A percentile compares a stretch with the other conserved stretches of the same genome.
Conservation (phyloP, 352 stramenopile species). For the Phytopythium aichiense region DNA sequence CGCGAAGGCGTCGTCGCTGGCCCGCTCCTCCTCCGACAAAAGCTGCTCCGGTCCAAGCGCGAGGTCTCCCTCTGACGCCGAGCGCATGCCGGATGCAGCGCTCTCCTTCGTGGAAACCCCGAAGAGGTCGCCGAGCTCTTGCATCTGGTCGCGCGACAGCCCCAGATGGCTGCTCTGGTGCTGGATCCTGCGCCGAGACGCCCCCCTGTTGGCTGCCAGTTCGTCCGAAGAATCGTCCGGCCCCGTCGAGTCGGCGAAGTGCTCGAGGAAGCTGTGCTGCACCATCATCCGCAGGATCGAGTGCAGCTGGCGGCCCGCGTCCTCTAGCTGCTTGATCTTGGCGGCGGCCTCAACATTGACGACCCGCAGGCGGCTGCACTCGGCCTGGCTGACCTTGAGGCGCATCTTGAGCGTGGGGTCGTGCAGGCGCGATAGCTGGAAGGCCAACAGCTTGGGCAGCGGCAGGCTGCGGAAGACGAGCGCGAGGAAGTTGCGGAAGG, state of each 20-base stretch:
- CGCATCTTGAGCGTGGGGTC: constrained; percentile 67
- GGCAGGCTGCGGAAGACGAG: constrained; percentile 72
- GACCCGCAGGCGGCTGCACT: constrained; percentile 57
- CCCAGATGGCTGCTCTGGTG: constrained; percentile 6
- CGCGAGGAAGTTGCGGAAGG: constrained; percentile 76
- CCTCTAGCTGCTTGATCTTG: constrained; percentile 64
- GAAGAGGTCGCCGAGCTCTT: constrained; percentile 48
- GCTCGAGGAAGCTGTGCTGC: constrained; percentile 61
- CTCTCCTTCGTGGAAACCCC: constrained; percentile 24
- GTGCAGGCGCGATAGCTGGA: constrained; percentile 64
- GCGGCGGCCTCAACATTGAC: constrained; percentile 43
- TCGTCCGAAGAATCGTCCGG: neutral
- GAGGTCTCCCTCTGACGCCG: neutral
- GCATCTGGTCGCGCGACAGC: constrained; percentile 41
- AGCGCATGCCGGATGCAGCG: neutral
- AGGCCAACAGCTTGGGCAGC: constrained; percentile 71
- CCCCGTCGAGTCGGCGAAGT: constrained; percentile 24
- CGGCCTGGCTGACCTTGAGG: constrained; percentile 63
- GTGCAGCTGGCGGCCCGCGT: constrained; percentile 51
- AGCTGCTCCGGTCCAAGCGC: neutral
- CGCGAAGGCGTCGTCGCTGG: constrained; percentile 6
- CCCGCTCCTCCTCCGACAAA: constrained; percentile 3
- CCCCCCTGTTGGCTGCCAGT: neutral
- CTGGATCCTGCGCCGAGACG: neutral
- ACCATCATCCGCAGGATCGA: constrained; percentile 61